Base-by-base conservation (phyloP, 805 yeast species). In the Suhomyces emberorum region DNA sequence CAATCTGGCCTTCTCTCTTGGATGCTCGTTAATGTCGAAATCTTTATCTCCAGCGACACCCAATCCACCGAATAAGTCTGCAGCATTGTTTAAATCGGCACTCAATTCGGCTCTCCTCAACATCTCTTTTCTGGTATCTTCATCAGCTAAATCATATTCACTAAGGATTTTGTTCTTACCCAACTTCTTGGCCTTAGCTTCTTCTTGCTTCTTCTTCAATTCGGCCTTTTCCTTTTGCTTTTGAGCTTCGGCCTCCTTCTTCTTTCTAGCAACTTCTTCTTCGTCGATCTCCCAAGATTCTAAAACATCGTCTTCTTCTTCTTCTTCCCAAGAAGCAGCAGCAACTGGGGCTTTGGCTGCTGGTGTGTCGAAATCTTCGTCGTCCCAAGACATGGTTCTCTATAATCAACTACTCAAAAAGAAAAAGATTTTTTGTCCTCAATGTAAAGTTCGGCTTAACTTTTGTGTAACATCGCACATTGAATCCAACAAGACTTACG, bases 231-330 rank as follows among this genome's bases (percentile, higher is more conserved):
- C 65, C 23, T 57, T 57, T 29, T 57, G 61, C 50, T 61, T 62
- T 59, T 54, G 56, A 35, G 66, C 72, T 42, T 61, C 69, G 30
- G 61, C 68, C 39, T 57, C 65, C 36, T 63, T 61, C 56, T 68
- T 63, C 62, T 66, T 64, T 42, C 64, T 69, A 37, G 72, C 76
- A 34, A 73, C 81, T 51, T 82, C 93, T 46, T 83, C 95, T 36
- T 81, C 74, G 40, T 79, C 84, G 15, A 72, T 81, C 50, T 91
- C 98, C 97, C 97, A 91, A 9, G 95, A 84, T 43, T 78, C 97
- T 43, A 63, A 57, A 34, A 83, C 61, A n/a, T 85, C 81, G 33
- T 84, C 93, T 33, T 75, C 83, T 44, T 80, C 89, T 44, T 83
- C 93, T 59, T 88, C 95, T 87, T 95, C 86, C 25, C 86, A 77